Base-by-base conservation (phyloP, 2,329 filamentous ascomycete genomes). In the Aphanoascus verrucosus region DNA sequence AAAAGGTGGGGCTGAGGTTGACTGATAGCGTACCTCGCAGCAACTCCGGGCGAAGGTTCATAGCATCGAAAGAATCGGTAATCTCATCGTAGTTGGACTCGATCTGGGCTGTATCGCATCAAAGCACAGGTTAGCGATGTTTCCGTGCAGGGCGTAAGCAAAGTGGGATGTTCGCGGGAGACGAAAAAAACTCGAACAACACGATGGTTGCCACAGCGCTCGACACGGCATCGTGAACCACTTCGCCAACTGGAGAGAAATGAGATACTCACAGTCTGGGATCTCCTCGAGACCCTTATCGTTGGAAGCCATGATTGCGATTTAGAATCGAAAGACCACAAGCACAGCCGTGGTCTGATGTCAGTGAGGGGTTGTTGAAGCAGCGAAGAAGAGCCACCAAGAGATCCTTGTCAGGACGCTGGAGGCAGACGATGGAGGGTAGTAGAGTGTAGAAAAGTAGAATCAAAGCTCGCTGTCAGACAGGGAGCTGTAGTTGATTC, bases 81-180 rank as follows among this genome's bases (percentile, higher is more conserved):
- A 91, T 90, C 83, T 97, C 90, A 82, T 98, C 93, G 80, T 97
- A 98, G 88, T 98, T 98, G 72, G 90, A 95, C 83, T 98, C 94
- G 82, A 98, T 98, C 80, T 94, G 89, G 77, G 85, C 91, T 95
- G 73, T 67, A 71, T 15, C 44, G 15, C 9, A 19, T 35, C 52
- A n/a, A 32, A 19, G 12, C 43, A 40, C n/a, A 3, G 48, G 52
- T 57, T 50, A 52, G 55, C 48, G 44, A 50, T 47, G 48, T 19
- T 15, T 40, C 32, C 9, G 32, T 12, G 12, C 7, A n/a, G 7
- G 12, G 19, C 17, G 14, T 23, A 8, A 34, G 11, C 2, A 12
- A 7, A 38, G 43, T 38, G 14, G 20, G 20, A 31, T 15, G 17
- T 2, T 7, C 7, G 23, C 23, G 31, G 28, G 12, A 19, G 40